A percentile compares a stretch with the other conserved stretches of the same genome.
Conservation (phyloP, 2,329 filamentous ascomycete species). For the Epichloe glyceriae region DNA sequence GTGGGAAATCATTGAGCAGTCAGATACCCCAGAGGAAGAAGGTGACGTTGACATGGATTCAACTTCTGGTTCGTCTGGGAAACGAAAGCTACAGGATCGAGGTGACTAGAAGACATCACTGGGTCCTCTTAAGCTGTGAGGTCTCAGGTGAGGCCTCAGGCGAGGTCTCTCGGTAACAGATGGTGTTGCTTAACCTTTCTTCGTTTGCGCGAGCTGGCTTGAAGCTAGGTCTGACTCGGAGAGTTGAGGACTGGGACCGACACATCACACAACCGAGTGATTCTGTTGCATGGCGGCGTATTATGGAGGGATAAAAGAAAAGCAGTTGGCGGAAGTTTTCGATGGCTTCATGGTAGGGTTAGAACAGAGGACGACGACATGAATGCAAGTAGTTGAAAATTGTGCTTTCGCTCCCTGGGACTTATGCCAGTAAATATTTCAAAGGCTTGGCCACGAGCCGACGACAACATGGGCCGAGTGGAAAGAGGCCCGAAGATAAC, state of each 20-base stretch:
- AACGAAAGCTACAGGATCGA: conserved; percentile 38
- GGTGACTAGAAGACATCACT: conserved; percentile 15
- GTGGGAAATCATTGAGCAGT: conserved; percentile 76
- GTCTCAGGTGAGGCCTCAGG: background rate
- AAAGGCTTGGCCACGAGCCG: background rate
- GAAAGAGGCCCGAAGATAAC: background rate
- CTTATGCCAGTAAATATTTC: too few species aligned
- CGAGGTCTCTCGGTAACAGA: too few species aligned
- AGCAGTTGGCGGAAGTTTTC: background rate
- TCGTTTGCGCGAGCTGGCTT: background rate
- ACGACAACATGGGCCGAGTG: background rate
- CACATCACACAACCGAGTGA: background rate
- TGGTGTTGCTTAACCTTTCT: background rate
- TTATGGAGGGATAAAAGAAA: background rate
- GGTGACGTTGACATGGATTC: conserved; percentile 24
- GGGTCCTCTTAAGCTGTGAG: background rate
- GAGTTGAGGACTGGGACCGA: too few species aligned
- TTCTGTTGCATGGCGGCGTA: background rate
- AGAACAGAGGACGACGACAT: background rate
- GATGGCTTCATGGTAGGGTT: background rate
- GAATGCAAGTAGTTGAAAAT: background rate
- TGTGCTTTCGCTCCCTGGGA: background rate
- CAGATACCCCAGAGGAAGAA: conserved; percentile 24
- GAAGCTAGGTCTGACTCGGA: background rate
- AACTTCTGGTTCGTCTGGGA: conserved; percentile 24